phyloP scores from a whole-genome alignment of 441 rosid genomes.

The Pelargonium cotyledonis region DNA sequence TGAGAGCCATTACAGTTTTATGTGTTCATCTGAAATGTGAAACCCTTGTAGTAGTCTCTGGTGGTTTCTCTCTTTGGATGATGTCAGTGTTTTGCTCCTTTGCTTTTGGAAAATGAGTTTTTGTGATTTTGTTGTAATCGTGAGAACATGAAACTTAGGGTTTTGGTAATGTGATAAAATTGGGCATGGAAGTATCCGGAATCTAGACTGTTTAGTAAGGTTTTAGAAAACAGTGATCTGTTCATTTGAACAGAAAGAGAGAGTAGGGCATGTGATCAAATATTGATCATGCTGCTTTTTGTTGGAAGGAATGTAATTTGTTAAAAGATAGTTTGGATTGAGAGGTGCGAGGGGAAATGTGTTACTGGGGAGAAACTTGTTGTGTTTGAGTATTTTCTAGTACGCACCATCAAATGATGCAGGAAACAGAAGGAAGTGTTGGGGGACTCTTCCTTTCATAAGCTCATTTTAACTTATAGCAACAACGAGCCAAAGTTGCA shows the following conservation, averaged over 20 bases:
- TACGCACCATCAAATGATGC: not conserved
- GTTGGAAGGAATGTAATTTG: not conserved
- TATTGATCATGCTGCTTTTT: not conserved
- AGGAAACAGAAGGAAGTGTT: not conserved
- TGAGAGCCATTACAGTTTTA: not conserved
- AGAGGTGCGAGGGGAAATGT: conserved; percentile 1
- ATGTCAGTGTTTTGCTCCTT: not conserved
- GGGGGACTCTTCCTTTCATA: not conserved
- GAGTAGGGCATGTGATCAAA: not conserved
- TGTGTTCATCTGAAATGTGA: not conserved
- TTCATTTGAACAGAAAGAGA: not conserved
- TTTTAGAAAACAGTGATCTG: not conserved
- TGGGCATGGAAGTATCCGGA: not conserved
- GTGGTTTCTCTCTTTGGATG: conserved; percentile 3
- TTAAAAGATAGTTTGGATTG: not conserved
- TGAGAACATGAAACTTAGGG: not conserved
- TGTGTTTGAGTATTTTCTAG: not conserved
- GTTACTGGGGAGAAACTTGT: conserved; percentile 3
- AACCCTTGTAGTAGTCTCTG: not conserved
- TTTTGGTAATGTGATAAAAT: not conserved
- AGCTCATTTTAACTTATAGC: not conserved
- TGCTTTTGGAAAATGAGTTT: not conserved
- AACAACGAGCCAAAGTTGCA: not conserved
- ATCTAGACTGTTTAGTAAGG: not conserved
- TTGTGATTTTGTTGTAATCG: not conserved